Base-by-base conservation (phyloP, 2,329 filamentous ascomycete species). In the Sclerotinia subarctica region DNA sequence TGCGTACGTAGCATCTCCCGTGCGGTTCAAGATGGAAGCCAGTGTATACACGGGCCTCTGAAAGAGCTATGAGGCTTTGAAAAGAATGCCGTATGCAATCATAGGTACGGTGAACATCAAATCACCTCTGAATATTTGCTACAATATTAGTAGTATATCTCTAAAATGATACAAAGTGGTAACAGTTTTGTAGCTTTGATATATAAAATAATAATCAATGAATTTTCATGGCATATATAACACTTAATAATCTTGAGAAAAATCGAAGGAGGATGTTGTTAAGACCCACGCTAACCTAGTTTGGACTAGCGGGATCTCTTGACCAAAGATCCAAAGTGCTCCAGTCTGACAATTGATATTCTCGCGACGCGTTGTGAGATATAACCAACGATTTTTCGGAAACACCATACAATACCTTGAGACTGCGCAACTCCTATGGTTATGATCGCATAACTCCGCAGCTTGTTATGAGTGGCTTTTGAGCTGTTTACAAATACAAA, bases 351-450 rank as follows among this genome's bases (percentile, higher is more conserved):
- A 62, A 38, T 59, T 21, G 32, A 63, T 63, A 47, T 51, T 51
- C 46, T 51, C 59, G 59, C 59, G 46, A 63, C 59, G 59, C 59
- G 59, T 51, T 38, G 5, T 63, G 59, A 51, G 51, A 51, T 63
- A 51, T 38, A 62, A 35, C n/a, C 46, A 51, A 38, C 46, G 46
- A 63, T 49, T 35, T 51, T 8, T 38, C 46, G 15, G 21, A 58
- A 49, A 38, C n/a, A 62, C 46, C n/a, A 62, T 38, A 38, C 21
- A 24, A 62, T 49, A 35, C 44, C 24, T 19, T 10, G 29, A 62
- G 46, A 62, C 44, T 51, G 58, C 58, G 44, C 58, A 51, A 49
- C 32, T 51, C 21, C 29, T 51, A 51, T 19, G 21, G 58, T 62
- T 62, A 62, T 62, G 46, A 62, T 62, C 46, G 58, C 46, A 17